phyloP scores from a whole-genome alignment of 306 rosid genomes.

The Cucurbita maxima region DNA sequence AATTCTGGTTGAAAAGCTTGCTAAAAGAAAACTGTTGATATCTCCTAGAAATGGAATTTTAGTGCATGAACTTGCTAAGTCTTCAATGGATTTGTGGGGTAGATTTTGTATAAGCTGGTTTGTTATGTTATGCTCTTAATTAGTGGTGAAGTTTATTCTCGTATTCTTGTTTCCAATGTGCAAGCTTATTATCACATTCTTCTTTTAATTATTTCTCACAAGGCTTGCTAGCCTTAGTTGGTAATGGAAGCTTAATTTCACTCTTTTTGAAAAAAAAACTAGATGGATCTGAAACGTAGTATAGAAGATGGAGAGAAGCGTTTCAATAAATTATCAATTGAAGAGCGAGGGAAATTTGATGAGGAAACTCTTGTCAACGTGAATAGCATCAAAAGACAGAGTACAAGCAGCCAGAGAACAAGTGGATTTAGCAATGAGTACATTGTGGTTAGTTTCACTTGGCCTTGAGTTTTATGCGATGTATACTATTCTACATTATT shows the following conservation, averaged over 20 bases:
- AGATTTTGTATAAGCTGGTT: background rate
- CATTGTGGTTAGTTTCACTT: constrained; percentile 57
- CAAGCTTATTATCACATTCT: background rate
- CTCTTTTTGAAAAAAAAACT: constrained; percentile 8
- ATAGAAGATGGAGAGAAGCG: constrained; percentile 84
- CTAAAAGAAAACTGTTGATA: background rate
- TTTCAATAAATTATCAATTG: constrained; percentile 91
- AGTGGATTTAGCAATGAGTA: constrained; percentile 91
- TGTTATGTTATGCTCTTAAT: background rate
- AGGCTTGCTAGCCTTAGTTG: background rate
- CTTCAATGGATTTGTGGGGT: background rate
- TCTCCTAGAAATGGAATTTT: background rate
- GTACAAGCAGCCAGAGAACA: constrained; percentile 54
- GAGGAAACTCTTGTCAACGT: constrained; percentile 95
- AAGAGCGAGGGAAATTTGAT: constrained; percentile 95
- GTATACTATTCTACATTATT: background rate
- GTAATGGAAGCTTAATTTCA: background rate
- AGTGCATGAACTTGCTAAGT: background rate
- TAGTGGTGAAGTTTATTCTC: background rate
- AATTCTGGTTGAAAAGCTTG: background rate
- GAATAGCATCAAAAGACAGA: constrained; percentile 67
- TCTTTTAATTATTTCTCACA: background rate
- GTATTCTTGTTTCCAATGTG: background rate
- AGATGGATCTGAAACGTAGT: constrained; percentile 74
- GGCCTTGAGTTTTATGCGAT: background rate